These are phyloP conservation scores for Leucogyrophana mollusca DNA, from an alignment of 768 basidiomycete species.

Conservation along the genomic window DNA sequence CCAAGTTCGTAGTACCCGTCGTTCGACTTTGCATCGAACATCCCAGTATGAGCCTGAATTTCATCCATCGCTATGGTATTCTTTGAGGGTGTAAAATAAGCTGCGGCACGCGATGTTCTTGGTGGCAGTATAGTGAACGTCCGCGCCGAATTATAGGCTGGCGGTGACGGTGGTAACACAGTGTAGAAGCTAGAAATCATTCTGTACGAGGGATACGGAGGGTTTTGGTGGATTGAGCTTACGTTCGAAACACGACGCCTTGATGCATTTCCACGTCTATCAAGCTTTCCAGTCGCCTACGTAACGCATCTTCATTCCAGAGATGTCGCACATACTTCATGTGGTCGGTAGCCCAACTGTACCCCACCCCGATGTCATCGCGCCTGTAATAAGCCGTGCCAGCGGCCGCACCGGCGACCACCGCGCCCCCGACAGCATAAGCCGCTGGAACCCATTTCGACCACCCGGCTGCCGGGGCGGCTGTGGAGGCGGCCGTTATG, in stretches of 20 bases:
- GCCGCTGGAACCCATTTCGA: conserved; percentile 67
- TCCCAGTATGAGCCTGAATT: conserved; percentile 81
- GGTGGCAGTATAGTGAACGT: conserved; percentile 81
- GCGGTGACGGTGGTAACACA: conserved; percentile 67
- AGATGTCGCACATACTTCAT: conserved; percentile 85
- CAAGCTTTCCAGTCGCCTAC: conserved; percentile 59
- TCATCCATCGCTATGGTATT: conserved; percentile 76
- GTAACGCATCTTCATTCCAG: conserved; percentile 74
- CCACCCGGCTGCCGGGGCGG: conserved; percentile 41
- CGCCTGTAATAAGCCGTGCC: conserved; percentile 83
- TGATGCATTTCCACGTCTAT: conserved; percentile 57
- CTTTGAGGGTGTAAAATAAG: conserved; percentile 59
- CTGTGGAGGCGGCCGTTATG: conserved; percentile 29
- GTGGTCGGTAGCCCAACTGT: conserved; percentile 80
- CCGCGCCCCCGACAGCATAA: conserved; percentile 68
- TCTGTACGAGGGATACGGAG: conserved; percentile 1
- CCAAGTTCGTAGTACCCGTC: conserved; percentile 92
- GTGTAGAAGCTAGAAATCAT: conserved; percentile 69
- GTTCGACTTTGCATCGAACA: conserved; percentile 81
- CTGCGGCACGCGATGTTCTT: conserved; percentile 40
- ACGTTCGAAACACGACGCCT: conserved; percentile 75
- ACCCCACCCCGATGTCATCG: conserved; percentile 69
- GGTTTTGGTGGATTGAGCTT: conserved; percentile 26
- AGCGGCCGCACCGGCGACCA: conserved; percentile 80
- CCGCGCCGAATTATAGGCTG: conserved; percentile 50